Percentiles rank a stretch among this genome's conserved stretches.
Evolutionary conservation across 257 asterid species (phyloP).

Genomic region (Gentiana straminea): DNA sequence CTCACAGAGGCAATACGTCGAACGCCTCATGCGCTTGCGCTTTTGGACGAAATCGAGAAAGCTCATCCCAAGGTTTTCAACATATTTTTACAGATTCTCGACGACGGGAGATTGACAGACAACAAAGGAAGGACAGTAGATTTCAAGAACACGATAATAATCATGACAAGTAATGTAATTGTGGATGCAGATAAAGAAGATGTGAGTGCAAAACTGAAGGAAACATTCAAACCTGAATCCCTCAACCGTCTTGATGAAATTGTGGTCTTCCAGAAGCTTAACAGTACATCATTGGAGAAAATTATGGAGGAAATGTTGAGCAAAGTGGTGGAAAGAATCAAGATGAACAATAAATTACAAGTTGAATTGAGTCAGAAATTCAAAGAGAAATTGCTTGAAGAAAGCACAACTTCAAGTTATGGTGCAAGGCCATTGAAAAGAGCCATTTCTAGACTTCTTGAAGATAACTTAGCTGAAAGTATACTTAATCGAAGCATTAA

Average conservation of each 20-base stretch:
- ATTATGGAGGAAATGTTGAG: conserved; percentile 62
- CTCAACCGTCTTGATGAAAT: conserved; percentile 74
- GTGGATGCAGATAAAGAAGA: conserved; percentile 56
- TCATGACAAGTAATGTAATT: conserved; percentile 45
- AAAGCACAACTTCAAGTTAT: conserved; percentile 37
- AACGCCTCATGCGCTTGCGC: conserved; percentile 65
- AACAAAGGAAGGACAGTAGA: conserved; percentile 74
- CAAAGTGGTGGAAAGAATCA: conserved; percentile 59
- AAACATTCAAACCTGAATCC: conserved; percentile 68
- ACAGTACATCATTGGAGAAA: conserved; percentile 62
- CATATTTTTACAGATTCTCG: conserved; percentile 79
- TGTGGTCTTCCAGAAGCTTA: conserved; percentile 68
- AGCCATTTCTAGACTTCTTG: conserved; percentile 72
- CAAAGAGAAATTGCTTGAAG: conserved; percentile 55
- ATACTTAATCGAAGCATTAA: conserved; percentile 54
- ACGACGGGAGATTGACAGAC: conserved; percentile 82
- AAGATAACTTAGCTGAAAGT: conserved; percentile 81
- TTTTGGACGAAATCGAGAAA: conserved; percentile 76
- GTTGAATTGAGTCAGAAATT: conserved; percentile 59
- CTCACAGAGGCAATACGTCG: conserved; percentile 74
- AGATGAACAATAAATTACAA: conserved; percentile 32
- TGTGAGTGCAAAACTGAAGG: conserved; percentile 53
- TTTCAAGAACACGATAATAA: conserved; percentile 56
- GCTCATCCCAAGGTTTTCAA: conserved; percentile 79
- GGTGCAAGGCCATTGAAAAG: conserved; percentile 83